Evolutionary conservation across 2,329 filamentous ascomycete genomes (phyloP).

Genomic region (Rasamsonia emersonii): DNA sequence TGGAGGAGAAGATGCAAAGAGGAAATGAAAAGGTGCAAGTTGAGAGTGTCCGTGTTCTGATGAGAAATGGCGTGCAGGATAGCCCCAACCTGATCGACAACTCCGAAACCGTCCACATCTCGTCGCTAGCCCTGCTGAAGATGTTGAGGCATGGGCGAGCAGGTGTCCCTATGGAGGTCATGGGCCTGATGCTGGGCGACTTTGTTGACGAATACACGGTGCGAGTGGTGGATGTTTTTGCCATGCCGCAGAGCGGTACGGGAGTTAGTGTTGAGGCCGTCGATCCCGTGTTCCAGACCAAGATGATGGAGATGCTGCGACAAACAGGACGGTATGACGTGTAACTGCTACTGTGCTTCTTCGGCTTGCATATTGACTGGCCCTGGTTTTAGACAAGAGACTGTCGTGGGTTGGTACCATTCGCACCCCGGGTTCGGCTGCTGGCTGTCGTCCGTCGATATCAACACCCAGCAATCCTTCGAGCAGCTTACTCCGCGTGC

Average conservation of each 20-base stretch:
- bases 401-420: slow-evolving; percentile 98
- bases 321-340: slow-evolving; percentile 93
- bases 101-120: slow-evolving; percentile 98
- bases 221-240: slow-evolving; percentile 95
- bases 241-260: slow-evolving; percentile 97
- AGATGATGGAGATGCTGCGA: slow-evolving; percentile 99
- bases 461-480: slow-evolving; percentile 99
- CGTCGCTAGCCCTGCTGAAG: slow-evolving; percentile 90
- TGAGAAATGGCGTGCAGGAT: slow-evolving; percentile 51
- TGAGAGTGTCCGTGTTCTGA: too few relatives aligned
- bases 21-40: too few relatives aligned
- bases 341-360: too few relatives aligned
- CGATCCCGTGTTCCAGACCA: slow-evolving; percentile 97
- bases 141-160: slow-evolving; percentile 97
- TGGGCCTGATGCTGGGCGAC: slow-evolving; percentile 98
- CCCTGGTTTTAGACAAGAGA: slow-evolving; percentile 85
- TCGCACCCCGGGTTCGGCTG: slow-evolving; percentile 98
- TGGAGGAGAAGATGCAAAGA: too few relatives aligned
- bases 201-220: slow-evolving; percentile 99
- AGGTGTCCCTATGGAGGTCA: slow-evolving; percentile 99
- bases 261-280: slow-evolving; percentile 98
- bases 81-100: slow-evolving; percentile 92
- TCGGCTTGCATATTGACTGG: too few relatives aligned
- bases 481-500: slow-evolving; percentile 95
- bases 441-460: slow-evolving; percentile 98